A percentile compares a stretch with the other conserved stretches of the same genome.
Evolutionary conservation across 305 asterid species (phyloP).

Genomic region (Fraxinus ornus): DNA sequence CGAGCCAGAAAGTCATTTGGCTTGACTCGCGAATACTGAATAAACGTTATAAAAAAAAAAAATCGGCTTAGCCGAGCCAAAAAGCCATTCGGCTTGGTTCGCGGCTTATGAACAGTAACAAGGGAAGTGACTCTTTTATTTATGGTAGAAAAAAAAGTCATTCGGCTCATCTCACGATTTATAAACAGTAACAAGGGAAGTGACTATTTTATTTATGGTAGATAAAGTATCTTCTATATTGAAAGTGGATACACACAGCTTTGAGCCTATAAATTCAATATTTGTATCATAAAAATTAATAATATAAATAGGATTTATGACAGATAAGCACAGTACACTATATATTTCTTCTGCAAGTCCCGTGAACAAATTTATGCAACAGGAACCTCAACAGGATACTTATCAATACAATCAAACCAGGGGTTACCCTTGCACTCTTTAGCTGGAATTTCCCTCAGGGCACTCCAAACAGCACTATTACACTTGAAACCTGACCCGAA

Average conservation of each 20-base stretch:
- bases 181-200: no score
- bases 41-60: no score
- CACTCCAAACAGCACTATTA: constrained; percentile 31
- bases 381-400: constrained; percentile 22
- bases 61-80: no score
- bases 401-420: constrained; percentile 25
- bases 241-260: background rate
- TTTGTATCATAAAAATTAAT: background rate
- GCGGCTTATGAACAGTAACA: no score
- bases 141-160: no score
- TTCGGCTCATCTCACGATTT: no score
- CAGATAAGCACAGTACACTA: background rate
- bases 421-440: constrained; percentile 22
- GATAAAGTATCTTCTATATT: background rate
- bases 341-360: background rate
- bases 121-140: no score
- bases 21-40: no score
- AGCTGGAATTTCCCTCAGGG: constrained; percentile 29
- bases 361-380: background rate
- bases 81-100: no score
- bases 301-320: background rate
- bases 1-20: no score
- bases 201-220: no score
- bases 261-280: background rate
- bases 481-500: constrained; percentile 45